These are phyloP conservation scores for Alternaria solani DNA, from an alignment of 2,329 filamentous ascomycete species.

Conservation along the genomic window DNA sequence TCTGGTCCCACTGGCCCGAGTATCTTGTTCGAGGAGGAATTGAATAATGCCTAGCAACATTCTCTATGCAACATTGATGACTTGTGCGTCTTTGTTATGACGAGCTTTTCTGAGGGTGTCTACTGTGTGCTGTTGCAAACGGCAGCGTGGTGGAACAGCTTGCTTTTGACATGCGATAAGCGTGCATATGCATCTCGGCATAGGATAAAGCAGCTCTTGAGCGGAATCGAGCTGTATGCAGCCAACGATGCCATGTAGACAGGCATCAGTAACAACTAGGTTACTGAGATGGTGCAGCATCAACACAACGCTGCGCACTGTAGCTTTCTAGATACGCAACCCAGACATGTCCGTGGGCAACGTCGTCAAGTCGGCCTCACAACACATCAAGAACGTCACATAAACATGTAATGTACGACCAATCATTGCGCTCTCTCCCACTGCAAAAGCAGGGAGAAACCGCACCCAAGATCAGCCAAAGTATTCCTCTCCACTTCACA, in stretches of 20 bases:
- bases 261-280: background rate
- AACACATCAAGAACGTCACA: background rate
- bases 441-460: conserved; percentile 58
- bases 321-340: background rate
- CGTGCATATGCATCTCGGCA: background rate
- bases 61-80: background rate
- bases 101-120: too few species aligned
- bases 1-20: background rate
- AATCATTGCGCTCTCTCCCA: conserved; percentile 68
- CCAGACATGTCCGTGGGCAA: background rate
- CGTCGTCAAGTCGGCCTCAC: background rate
- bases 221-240: background rate
- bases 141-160: background rate
- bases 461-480: conserved; percentile 66
- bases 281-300: background rate
- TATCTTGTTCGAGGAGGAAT: background rate
- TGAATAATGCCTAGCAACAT: background rate
- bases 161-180: background rate
- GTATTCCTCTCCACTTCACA: conserved; percentile 62
- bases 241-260: background rate
- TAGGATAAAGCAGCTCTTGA: background rate
- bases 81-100: background rate
- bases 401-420: conserved; percentile 57
- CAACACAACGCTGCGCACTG: background rate
- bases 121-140: background rate